A percentile compares a stretch with the other conserved stretches of the same genome.
Conservation (phyloP, 371 early-diverging fungal species). For the Haplosporangium sp. region DNA sequence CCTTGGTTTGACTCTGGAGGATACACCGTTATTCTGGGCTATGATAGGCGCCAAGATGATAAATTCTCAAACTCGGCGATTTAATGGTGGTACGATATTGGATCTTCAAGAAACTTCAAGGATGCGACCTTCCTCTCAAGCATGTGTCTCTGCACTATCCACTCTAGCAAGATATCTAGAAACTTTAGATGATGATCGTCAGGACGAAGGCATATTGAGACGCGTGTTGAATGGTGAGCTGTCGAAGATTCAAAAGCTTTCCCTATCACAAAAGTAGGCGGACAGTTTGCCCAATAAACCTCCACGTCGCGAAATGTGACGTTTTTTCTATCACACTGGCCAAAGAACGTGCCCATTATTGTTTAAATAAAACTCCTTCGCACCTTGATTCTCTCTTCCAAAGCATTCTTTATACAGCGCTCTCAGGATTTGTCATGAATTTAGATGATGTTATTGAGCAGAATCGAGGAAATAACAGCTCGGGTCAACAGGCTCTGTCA, state of each 20-base stretch:
- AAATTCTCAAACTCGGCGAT: neutral
- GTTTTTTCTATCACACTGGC: neutral
- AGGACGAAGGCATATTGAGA: conserved; percentile 1
- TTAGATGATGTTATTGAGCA: conserved; percentile 56
- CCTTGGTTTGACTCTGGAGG: neutral
- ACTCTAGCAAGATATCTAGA: conserved; percentile 13
- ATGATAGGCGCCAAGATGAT: conserved; percentile 6
- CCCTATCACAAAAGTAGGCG: neutral
- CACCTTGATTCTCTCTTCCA: neutral
- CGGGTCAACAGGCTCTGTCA: conserved; percentile 19
- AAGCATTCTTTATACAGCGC: neutral
- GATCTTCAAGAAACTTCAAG: conserved; percentile 4
- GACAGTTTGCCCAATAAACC: too few species aligned
- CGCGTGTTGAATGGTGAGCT: conserved; percentile 3
- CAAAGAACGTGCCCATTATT: neutral
- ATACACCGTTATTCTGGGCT: conserved; percentile 11
- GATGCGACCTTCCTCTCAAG: conserved; percentile 7
- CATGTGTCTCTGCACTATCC: conserved; percentile 12
- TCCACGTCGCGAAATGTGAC: neutral
- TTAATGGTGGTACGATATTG: conserved; percentile 1
- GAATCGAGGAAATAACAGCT: conserved; percentile 26
- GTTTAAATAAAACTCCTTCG: neutral
- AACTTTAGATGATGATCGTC: neutral
- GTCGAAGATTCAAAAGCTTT: conserved; percentile 7
- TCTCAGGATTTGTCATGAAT: conserved; percentile 38